Conservation (phyloP, 139 green algal species). For the Closterium sp. region DNA sequence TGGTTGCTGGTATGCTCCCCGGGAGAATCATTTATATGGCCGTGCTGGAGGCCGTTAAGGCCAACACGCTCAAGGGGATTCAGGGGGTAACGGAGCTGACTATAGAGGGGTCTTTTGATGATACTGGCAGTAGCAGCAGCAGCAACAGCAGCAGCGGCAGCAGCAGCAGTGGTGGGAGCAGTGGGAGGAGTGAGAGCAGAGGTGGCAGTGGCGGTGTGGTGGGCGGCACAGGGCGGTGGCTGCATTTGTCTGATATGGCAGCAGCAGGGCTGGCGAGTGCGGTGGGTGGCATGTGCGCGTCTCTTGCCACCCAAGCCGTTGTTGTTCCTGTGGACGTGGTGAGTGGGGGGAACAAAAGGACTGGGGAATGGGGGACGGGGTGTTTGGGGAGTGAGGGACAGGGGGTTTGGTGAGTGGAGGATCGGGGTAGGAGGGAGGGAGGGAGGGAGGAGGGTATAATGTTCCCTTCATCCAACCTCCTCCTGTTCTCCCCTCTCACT, state of each 20-base stretch:
- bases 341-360: constrained; percentile 2
- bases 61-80: neutral
- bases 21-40: constrained; percentile 71
- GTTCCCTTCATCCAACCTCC: too few relatives aligned
- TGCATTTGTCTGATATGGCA: constrained; percentile 46
- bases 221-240: neutral
- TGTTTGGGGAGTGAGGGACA: neutral
- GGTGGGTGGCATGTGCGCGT: constrained; percentile 68
- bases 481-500: too few relatives aligned
- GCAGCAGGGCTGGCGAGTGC: constrained; percentile 51
- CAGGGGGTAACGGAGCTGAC: neutral
- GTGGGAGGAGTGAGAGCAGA: neutral
- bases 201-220: neutral
- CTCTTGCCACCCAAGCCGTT: constrained; percentile 74
- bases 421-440: too few relatives aligned
- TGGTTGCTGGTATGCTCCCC: constrained; percentile 53
- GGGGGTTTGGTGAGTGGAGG: too few relatives aligned
- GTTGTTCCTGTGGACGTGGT: constrained; percentile 88
- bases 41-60: constrained; percentile 70
- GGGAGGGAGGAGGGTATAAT: too few relatives aligned
- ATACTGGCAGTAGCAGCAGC: neutral
- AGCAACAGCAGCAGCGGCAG: neutral
- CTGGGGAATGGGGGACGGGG: too few relatives aligned
- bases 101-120: neutral
- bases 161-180: neutral